phyloP scores from a whole-genome alignment of 495 filamentous ascomycete genomes.

The Hypoxylon fragiforme region DNA sequence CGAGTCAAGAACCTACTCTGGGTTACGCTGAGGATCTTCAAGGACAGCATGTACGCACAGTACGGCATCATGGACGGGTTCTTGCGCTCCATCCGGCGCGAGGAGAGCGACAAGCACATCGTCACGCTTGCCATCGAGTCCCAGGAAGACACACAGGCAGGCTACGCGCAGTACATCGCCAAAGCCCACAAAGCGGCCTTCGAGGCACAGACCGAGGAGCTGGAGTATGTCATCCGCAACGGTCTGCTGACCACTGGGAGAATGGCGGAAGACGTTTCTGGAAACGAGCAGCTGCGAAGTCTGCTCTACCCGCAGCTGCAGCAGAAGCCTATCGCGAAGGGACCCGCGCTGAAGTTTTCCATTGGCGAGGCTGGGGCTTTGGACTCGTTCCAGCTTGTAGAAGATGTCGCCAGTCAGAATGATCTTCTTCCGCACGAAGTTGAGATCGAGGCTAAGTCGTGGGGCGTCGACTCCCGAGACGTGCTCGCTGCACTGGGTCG shows the following conservation, averaged over 20 bases:
- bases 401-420: conserved; percentile 24
- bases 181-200: conserved; percentile 29
- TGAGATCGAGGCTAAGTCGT: conserved; percentile 33
- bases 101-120: conserved; percentile 35
- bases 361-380: conserved; percentile 29
- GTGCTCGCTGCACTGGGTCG: conserved; percentile 30
- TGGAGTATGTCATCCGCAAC: conserved; percentile 38
- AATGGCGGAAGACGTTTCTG: conserved; percentile 22
- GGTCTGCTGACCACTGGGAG: conserved; percentile 34
- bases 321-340: conserved; percentile 26
- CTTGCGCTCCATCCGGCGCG: conserved; percentile 34
- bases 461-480: conserved; percentile 31
- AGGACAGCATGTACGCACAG: conserved; percentile 29
- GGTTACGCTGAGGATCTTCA: conserved; percentile 22
- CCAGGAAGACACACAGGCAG: neutral
- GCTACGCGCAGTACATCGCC: conserved; percentile 18
- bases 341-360: conserved; percentile 29
- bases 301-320: conserved; percentile 27
- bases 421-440: conserved; percentile 28
- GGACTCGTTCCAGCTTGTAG: conserved; percentile 32
- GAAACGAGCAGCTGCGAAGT: conserved; percentile 19
- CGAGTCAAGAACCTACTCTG: conserved; percentile 36
- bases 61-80: conserved; percentile 34
- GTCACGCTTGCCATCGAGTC: conserved; percentile 36
- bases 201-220: conserved; percentile 20